Conservation (phyloP, 495 filamentous ascomycete species). For the Aspergillus baeticus region DNA sequence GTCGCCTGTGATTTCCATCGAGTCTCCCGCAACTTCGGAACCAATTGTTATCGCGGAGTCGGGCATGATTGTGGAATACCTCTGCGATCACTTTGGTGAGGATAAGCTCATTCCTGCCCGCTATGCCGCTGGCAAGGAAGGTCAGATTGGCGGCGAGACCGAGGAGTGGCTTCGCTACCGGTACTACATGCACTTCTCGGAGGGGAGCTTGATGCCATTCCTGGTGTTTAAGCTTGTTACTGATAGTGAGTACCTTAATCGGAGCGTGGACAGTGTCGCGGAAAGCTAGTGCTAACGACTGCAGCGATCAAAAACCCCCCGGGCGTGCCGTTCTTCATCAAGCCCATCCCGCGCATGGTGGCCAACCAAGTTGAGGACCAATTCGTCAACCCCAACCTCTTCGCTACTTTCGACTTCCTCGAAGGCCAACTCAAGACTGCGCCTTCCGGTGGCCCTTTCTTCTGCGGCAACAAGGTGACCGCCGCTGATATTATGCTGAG, state of each 20-base stretch:
- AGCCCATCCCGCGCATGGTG: constrained; percentile 67
- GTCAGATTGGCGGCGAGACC: constrained; percentile 63
- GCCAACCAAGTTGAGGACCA: constrained; percentile 56
- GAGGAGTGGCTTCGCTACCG: constrained; percentile 75
- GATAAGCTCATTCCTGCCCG: constrained; percentile 60
- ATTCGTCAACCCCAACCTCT: constrained; percentile 64
- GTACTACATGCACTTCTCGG: constrained; percentile 79
- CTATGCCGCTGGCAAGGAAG: constrained; percentile 51
- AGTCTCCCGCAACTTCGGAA: constrained; percentile 40
- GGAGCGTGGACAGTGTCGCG: neutral
- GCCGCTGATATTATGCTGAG: constrained; percentile 79
- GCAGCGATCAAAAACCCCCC: constrained; percentile 61
- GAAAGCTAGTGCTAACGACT: neutral
- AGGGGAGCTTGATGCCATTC: constrained; percentile 75
- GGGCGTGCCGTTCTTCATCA: constrained; percentile 77
- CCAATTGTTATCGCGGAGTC: constrained; percentile 77
- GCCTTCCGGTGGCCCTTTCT: constrained; percentile 60
- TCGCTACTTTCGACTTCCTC: constrained; percentile 66
- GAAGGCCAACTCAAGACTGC: constrained; percentile 67
- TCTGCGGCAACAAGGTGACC: constrained; percentile 71
- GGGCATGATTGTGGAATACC: constrained; percentile 75
- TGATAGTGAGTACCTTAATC: constrained; percentile 44
- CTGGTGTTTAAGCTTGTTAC: constrained; percentile 59
- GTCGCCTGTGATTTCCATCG: constrained; percentile 68
- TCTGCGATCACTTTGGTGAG: constrained; percentile 67